Conservation (phyloP, 257 asterid genomes). For the Ilex asprella region DNA sequence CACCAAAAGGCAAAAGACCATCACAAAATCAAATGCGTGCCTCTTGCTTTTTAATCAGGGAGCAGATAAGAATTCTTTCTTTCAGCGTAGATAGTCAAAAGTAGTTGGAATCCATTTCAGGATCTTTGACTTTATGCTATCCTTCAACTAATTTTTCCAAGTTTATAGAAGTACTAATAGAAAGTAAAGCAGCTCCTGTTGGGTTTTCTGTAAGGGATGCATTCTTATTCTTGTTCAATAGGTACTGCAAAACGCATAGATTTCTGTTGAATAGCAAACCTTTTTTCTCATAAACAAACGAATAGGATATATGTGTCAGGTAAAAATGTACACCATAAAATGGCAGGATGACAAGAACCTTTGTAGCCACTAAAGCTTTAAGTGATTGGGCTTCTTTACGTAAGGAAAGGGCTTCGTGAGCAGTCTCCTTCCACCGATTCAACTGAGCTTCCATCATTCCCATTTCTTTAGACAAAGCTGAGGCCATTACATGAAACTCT, state of each 20-base stretch:
- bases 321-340: neutral
- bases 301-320: neutral
- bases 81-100: no score
- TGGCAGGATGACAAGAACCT: conserved; percentile 38
- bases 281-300: neutral
- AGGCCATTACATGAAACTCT: conserved; percentile 87
- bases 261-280: neutral
- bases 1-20: no score
- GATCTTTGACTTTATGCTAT: no score
- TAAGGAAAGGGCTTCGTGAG: conserved; percentile 77
- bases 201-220: neutral
- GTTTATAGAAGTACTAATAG: neutral
- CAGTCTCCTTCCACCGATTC: conserved; percentile 75
- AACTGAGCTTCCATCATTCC: conserved; percentile 79
- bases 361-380: conserved; percentile 45
- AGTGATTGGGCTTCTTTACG: conserved; percentile 63
- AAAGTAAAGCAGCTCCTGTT: neutral
- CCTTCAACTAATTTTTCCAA: neutral
- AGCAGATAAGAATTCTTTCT: no score
- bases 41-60: no score
- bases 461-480: conserved; percentile 84
- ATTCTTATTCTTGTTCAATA: neutral
- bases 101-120: no score
- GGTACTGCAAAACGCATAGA: neutral
- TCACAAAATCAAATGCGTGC: no score